These are phyloP conservation scores for Spizellomyces punctatus DNA, from an alignment of 192 early-diverging fungal genomes.

Conservation along the genomic window DNA sequence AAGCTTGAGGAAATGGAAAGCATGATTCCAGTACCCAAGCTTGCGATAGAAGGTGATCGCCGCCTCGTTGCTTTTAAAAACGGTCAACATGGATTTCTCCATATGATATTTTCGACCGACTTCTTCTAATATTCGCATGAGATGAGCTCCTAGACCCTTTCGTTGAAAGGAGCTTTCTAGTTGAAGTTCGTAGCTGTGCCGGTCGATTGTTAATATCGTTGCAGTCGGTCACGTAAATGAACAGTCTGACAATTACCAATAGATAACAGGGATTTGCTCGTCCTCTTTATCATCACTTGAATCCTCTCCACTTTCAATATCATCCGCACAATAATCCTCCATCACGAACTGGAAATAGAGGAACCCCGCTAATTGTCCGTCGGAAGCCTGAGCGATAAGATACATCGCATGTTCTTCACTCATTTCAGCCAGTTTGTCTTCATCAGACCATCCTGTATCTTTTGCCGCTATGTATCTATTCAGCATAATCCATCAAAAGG, in stretches of 20 bases:
- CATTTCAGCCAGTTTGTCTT: conserved; percentile 61
- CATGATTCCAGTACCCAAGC: conserved; percentile 45
- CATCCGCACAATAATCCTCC: conserved; percentile 65
- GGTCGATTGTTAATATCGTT: background rate
- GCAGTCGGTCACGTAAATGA: background rate
- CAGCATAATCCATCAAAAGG: background rate
- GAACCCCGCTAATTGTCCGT: conserved; percentile 47
- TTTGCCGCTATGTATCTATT: conserved; percentile 62
- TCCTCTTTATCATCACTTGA: background rate
- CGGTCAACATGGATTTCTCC: conserved; percentile 70
- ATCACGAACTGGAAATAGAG: conserved; percentile 64
- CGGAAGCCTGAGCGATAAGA: conserved; percentile 41
- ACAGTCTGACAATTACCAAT: conserved; percentile 55
- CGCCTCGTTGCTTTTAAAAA: conserved; percentile 66
- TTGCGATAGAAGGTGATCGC: conserved; percentile 68
- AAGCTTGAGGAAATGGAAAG: background rate
- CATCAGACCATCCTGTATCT: conserved; percentile 65
- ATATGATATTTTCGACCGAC: conserved; percentile 55
- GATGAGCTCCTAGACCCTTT: conserved; percentile 57
- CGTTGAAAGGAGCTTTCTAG: conserved; percentile 44
- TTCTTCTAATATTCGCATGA: conserved; percentile 57
- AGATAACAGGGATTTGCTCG: conserved; percentile 46
- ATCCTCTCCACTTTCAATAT: conserved; percentile 32
- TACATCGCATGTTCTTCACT: conserved; percentile 56
- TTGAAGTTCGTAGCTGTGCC: conserved; percentile 69